Base-by-base conservation (phyloP, 768 basidiomycete genomes). In the Pholiota conissans region DNA sequence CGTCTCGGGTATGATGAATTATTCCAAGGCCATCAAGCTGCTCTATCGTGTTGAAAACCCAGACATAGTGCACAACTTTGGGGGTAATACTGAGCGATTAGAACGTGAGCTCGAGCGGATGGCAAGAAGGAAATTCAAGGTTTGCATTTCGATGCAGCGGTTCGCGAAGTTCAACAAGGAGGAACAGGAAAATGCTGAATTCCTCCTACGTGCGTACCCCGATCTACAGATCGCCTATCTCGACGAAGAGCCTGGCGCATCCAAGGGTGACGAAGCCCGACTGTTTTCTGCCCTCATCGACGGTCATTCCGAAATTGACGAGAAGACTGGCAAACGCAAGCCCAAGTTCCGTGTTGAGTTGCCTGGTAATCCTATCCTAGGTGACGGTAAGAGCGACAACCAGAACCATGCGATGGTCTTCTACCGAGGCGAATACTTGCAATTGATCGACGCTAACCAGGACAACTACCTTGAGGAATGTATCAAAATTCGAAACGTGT, bases 1-100 rank as follows among this genome's bases (percentile, higher is more conserved):
- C 10, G 94, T 98, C 18, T 98, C 97, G 4, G 97, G 97, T 60
- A 98, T 99, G 93, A 98, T 99, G 97, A 98, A 99, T 78, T 99
- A 99, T 76, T 91, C 94, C 67, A 99, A 99, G 76, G 97, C 97
- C 24, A 96, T 99, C 87, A 99, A 99, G 74, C 83, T 99, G 34
- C 84, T 98, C 18, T 98, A 98, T 73, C 92, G 97, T 32, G 96
- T 99, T 60, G 97, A 98, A 76, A 98, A 98, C 73, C 97, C 97
- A 7, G 93, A 94, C 71, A 90, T 98, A 55, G 97, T 99, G 1
- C 94, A 98, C 69, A 84, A 85, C 59, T 96, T 98, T 74, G 94
- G 92, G 37, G 95, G 96, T 4, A 98, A 96, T 76, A 97, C 97
- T 8, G 96, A 98, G 69, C 85, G 89, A 57, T 83, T 99, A 39